phyloP scores from a whole-genome alignment of 2,329 filamentous ascomycete genomes.

The Zarea fungicola region DNA sequence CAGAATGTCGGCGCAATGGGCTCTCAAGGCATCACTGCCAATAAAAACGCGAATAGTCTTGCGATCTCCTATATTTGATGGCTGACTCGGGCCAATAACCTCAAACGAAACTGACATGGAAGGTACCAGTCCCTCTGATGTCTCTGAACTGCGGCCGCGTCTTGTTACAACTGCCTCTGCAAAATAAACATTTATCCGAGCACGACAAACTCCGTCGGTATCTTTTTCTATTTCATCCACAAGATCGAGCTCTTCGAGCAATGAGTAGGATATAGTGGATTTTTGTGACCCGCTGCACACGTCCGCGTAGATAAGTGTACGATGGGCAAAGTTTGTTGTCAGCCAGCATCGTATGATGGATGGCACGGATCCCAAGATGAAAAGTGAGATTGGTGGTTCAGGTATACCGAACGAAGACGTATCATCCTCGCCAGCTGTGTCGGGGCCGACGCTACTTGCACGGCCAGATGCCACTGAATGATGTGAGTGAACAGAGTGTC shows the following conservation, averaged over 20 bases:
- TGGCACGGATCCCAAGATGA: slow-evolving; percentile 81
- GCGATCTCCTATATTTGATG: slow-evolving; percentile 26
- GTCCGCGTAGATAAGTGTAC: slow-evolving; percentile 82
- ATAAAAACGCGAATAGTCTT: slow-evolving; percentile 79
- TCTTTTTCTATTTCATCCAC: slow-evolving; percentile 60
- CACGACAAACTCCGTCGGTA: slow-evolving; percentile 59
- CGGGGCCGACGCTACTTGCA: slow-evolving; percentile 82
- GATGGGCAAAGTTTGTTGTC: slow-evolving; percentile 83
- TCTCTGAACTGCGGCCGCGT: slow-evolving; percentile 64
- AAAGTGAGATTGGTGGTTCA: slow-evolving; percentile 75
- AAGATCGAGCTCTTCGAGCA: slow-evolving; percentile 71
- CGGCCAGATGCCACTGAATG: slow-evolving; percentile 71
- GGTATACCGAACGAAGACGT: slow-evolving; percentile 68
- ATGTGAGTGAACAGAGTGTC: slow-evolving; percentile 65
- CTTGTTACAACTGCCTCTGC: slow-evolving; percentile 83
- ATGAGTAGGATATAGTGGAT: slow-evolving; percentile 71
- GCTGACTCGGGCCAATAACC: slow-evolving; percentile 49
- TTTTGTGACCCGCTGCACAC: slow-evolving; percentile 88
- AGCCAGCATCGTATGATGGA: slow-evolving; percentile 96
- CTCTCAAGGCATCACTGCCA: slow-evolving; percentile 79
- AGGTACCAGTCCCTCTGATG: slow-evolving; percentile 66
- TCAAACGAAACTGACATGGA: slow-evolving; percentile 76
- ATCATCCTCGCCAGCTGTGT: slow-evolving; percentile 61
- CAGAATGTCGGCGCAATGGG: slow-evolving; percentile 83
- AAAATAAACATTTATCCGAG: slow-evolving; percentile 79